Evolutionary conservation across 495 filamentous ascomycete genomes (phyloP).

Genomic region (Aspergillus biplanus): DNA sequence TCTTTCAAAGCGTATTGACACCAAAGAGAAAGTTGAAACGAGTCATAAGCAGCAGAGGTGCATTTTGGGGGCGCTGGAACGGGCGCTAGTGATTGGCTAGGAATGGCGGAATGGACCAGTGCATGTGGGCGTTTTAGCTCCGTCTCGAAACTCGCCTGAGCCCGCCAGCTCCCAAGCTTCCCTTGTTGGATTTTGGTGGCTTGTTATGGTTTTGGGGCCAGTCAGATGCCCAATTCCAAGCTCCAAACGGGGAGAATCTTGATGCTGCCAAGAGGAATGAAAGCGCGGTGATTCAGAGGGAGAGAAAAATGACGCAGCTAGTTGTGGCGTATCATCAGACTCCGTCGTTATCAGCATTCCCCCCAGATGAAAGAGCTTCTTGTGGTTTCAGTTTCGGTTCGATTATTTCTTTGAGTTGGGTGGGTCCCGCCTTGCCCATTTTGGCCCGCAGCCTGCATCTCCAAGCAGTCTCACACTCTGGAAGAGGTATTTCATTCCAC

Average conservation of each 20-base stretch:
- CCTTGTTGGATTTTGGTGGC: constrained; percentile 5
- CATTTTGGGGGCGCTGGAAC: neutral
- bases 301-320: constrained; percentile 12
- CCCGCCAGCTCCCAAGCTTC: neutral
- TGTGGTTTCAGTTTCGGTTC: neutral
- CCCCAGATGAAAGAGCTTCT: constrained; percentile 10
- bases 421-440: constrained; percentile 12
- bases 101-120: neutral
- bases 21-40: too few species aligned
- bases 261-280: constrained; percentile 1
- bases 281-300: neutral
- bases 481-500: too few species aligned
- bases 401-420: constrained; percentile 5
- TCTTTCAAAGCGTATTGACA: too few species aligned
- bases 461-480: too few species aligned
- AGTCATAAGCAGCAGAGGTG: neutral
- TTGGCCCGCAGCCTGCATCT: neutral
- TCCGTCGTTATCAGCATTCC: neutral
- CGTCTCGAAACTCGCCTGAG: neutral
- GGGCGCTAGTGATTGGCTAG: neutral
- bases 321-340: constrained; percentile 17
- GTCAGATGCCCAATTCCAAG: constrained; percentile 13
- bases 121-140: constrained; percentile 8
- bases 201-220: neutral
- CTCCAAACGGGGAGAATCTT: neutral